Evolutionary conservation across 2,329 filamentous ascomycete species (phyloP), one percentile per base, ranked within the genome.

Genomic region (Amesomyces nigricolor): DNA sequence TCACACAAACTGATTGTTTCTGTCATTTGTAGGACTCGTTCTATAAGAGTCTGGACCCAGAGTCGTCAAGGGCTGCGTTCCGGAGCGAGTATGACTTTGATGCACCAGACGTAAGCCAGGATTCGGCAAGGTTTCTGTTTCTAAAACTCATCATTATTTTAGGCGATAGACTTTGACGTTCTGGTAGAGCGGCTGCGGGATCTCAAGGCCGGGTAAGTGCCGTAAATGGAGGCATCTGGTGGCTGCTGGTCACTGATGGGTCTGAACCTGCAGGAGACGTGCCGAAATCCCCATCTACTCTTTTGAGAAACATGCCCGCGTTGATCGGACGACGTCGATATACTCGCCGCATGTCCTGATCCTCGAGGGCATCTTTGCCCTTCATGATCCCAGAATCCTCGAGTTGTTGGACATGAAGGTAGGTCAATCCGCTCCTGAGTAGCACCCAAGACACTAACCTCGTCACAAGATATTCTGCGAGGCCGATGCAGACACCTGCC

Each of bases 321-420:
- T 91, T 47, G 78, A 86, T 10, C 78, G 88, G 62, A 95, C 91
- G 0, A 95, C 88, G 0, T 86, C 88, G 1, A 89, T 99, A 58
- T 99, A 99, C 69, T 97, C 94, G 4, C 94, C 94, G 1, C 94
- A 96, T 71, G 94, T 99, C 22, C 77, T 99, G 26, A 91, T 99
- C 46, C 74, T 99, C 13, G 94, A 99, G 75, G 94, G 94, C 17
- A 99, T 99, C 30, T 89, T 99, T 72, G 94, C 94, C 7, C 76
- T 99, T 11, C 91, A 96, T 67, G 94, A 99, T 67, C 83, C 82
- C 22, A 82, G 92, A 57, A 86, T 99, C 4, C 74, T 94, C 57
- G 88, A 95, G 16, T 75, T 99, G 62, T 75, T 97, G 60, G 94
- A 99, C 71, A 88, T 97, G 76, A 95, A 89, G 73, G 88, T 89